These are phyloP conservation scores for Malbranchea zuffiana DNA, from an alignment of 2,329 filamentous ascomycete genomes.

Conservation along the genomic window DNA sequence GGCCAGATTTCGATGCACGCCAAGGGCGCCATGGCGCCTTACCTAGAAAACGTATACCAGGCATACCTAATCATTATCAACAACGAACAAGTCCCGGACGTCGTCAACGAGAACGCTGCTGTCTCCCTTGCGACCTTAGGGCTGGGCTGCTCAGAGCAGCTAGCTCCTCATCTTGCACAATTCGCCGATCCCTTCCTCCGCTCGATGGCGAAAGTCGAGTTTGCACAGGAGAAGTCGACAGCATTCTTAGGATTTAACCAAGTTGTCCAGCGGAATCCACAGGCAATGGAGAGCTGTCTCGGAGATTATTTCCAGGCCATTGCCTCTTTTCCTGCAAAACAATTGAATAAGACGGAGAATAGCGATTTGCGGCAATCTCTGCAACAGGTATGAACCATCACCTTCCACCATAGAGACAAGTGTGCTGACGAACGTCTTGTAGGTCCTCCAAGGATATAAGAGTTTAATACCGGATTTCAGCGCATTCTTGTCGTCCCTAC, in stretches of 20 bases:
- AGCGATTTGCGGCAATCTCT: slow-evolving; percentile 59
- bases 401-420: no score
- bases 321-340: slow-evolving; percentile 55
- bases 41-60: slow-evolving; percentile 63
- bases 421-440: slow-evolving; percentile 6
- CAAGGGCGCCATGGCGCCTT: slow-evolving; percentile 60
- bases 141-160: slow-evolving; percentile 60
- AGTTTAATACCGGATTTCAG: slow-evolving; percentile 39
- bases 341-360: slow-evolving; percentile 50
- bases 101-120: slow-evolving; percentile 84
- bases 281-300: slow-evolving; percentile 80
- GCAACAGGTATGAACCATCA: slow-evolving; percentile 59
- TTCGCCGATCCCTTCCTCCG: slow-evolving; percentile 75
- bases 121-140: slow-evolving; percentile 85
- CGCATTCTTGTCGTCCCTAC: slow-evolving; percentile 35
- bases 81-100: slow-evolving; percentile 73
- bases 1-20: slow-evolving; percentile 83
- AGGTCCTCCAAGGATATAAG: slow-evolving; percentile 39
- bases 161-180: slow-evolving; percentile 66
- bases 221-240: slow-evolving; percentile 87
- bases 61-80: slow-evolving; percentile 72
- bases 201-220: slow-evolving; percentile 72
- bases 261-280: slow-evolving; percentile 74
- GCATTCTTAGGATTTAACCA: slow-evolving; percentile 84
- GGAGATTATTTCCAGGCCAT: slow-evolving; percentile 75